Conservation (phyloP, 1,139 yeast species). For the Geotrichum histeridarum region DNA sequence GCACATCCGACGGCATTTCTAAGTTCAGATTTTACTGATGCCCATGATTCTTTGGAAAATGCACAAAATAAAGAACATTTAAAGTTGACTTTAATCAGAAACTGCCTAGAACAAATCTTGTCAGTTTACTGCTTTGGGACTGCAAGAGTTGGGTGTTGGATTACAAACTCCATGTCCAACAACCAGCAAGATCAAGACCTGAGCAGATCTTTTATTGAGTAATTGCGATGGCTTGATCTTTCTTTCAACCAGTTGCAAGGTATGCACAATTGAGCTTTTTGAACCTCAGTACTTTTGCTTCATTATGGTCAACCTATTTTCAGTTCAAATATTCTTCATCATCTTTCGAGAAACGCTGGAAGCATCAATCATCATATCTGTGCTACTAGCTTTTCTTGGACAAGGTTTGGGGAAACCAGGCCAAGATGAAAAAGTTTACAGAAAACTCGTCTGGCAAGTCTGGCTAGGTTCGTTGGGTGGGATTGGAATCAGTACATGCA, state of each 20-base stretch:
- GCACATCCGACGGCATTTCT: too few species aligned
- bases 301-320: slow-evolving; percentile 38
- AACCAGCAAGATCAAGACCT: background rate
- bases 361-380: slow-evolving; percentile 85
- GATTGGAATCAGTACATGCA: slow-evolving; percentile 61
- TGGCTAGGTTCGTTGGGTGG: slow-evolving; percentile 82
- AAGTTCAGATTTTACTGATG: too few species aligned
- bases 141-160: background rate
- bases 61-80: too few species aligned
- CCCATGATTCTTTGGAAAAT: too few species aligned
- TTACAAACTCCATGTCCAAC: slow-evolving; percentile 5
- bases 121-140: too few species aligned
- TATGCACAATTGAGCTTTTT: background rate
- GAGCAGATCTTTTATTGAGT: background rate
- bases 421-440: slow-evolving; percentile 9
- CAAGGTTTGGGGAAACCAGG: slow-evolving; percentile 51
- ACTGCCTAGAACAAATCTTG: too few species aligned
- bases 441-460: slow-evolving; percentile 56
- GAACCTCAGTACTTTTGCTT: background rate
- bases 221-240: background rate
- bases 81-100: too few species aligned
- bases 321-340: slow-evolving; percentile 62
- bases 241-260: background rate
- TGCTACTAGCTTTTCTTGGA: slow-evolving; percentile 79
- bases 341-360: slow-evolving; percentile 87